phyloP scores from a whole-genome alignment of 2,329 filamentous ascomycete species.

The Trichoderma gracile region DNA sequence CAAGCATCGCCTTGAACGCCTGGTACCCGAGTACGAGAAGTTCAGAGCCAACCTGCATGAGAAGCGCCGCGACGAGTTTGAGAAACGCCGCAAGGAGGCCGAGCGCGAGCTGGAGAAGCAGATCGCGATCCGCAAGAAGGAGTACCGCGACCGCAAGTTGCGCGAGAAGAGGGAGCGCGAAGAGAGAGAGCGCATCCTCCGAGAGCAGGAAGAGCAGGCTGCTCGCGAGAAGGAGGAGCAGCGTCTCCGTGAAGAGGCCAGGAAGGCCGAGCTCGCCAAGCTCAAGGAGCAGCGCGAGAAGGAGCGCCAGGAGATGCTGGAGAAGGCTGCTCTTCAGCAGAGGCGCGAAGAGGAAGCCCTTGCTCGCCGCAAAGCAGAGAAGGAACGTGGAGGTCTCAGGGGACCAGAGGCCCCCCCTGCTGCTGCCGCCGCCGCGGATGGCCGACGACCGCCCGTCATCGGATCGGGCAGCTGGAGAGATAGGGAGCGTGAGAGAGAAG shows the following conservation, averaged over 20 bases:
- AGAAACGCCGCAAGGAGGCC: constrained; percentile 87
- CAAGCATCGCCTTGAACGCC: constrained; percentile 84
- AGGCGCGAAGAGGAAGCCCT: constrained; percentile 87
- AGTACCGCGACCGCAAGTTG: constrained; percentile 78
- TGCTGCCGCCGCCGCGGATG: constrained; percentile 17
- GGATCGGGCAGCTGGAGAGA: constrained; percentile 49
- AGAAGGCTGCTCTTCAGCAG: constrained; percentile 69
- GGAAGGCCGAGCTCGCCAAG: constrained; percentile 67
- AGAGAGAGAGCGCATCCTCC: constrained; percentile 74
- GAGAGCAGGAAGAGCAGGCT: constrained; percentile 83
- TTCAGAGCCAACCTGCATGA: constrained; percentile 83
- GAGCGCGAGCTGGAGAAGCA: constrained; percentile 92
- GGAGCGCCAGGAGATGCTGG: constrained; percentile 67
- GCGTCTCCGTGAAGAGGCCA: constrained; percentile 75
- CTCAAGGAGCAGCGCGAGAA: constrained; percentile 65
- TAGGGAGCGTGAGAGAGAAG: constrained; percentile 36
- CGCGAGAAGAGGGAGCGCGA: constrained; percentile 83
- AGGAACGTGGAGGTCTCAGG: constrained; percentile 48
- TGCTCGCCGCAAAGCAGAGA: constrained; percentile 69
- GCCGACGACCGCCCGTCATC: constrained; percentile 38
- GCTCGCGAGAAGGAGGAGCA: constrained; percentile 84
- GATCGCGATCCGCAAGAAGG: constrained; percentile 83
- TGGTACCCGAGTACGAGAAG: constrained; percentile 79
- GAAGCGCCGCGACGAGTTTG: constrained; percentile 90
- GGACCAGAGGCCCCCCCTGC: constrained; percentile 29